These are phyloP conservation scores for Rhododendron molle DNA, from an alignment of 148 eudicot genomes.

Conservation along the genomic window DNA sequence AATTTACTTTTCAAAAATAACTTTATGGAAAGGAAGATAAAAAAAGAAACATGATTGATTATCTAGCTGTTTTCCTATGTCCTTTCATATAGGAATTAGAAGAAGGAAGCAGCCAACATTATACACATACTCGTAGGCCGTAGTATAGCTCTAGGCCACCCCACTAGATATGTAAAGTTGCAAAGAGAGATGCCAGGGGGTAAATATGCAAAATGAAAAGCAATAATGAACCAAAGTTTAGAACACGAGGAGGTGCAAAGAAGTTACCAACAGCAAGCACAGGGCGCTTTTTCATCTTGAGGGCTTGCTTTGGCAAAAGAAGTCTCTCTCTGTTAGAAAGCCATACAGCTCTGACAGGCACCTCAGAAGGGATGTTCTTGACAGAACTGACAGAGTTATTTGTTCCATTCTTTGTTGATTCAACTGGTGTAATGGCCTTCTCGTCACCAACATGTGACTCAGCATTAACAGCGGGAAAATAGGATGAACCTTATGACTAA, in stretches of 20 bases:
- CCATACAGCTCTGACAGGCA: conserved; percentile 37
- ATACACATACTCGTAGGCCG: background rate
- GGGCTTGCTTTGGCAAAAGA: conserved; percentile 79
- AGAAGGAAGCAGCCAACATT: background rate
- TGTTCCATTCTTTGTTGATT: conserved; percentile 23
- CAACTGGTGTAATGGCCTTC: conserved; percentile 12
- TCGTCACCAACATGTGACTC: conserved; percentile 16
- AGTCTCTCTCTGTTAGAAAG: conserved; percentile 93
- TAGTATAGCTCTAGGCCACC: background rate
- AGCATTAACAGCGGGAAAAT: conserved; percentile 12
- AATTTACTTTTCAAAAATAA: no score
- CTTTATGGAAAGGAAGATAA: no score
- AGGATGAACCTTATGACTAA: background rate
- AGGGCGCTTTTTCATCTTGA: conserved; percentile 62
- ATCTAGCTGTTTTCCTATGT: background rate
- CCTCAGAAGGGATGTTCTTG: conserved; percentile 12
- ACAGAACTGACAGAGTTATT: conserved; percentile 16
- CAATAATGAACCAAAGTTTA: background rate
- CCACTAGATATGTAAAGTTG: background rate
- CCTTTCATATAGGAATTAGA: background rate
- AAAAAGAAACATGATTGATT: no score
- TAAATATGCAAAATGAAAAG: background rate
- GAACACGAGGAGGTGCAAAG: background rate
- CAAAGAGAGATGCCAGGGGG: background rate
- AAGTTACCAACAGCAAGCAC: conserved; percentile 82